Base-by-base conservation (phyloP, 2,329 filamentous ascomycete genomes). In the Aspergillus brunneoviolaceus region DNA sequence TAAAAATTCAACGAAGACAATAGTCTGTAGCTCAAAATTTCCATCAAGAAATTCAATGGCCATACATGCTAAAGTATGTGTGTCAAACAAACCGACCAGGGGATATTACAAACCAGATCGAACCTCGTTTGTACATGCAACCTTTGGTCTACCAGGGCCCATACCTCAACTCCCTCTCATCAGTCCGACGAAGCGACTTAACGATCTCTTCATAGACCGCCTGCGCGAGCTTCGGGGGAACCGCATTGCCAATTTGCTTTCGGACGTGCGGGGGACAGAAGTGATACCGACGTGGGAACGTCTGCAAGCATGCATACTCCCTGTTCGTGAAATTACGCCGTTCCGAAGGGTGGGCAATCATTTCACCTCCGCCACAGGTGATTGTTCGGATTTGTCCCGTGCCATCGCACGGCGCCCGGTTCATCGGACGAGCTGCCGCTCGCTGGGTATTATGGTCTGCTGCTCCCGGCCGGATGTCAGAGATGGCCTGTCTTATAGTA, bases 201-300 rank as follows among this genome's bases (percentile, higher is more conserved):
- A 73, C 69, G 4, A 81, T 70, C 51, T 76, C 71, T 33, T 60
- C 58, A 55, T 78, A 77, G 4, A 83, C 53, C 5, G 72, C 74
- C 55, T 74, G 70, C 0, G 77, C 77, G 9, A 83, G 63, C 16
- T 70, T 59, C 7, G 90, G 85, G 0, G 91, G 89, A 16, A 94
- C 91, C 0, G 90, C 91, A 68, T 95, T 94, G 0, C 91, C 91
- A 63, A 94, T 90, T 70, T 92, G 89, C 63, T 80, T 83, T 65
- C 83, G 68, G 0, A 73, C 70, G 1, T 73, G 69, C 0, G 51
- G 67, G 0, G 75, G 76, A 0, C 76, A 62, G 67, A 94, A 93
- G 0, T 72, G 71, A 70, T 91, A 88, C 2, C 77, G 70, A 0
- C 75, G 61, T 0, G 89, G 89, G 55, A 95, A 95, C 0, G 87